Percentiles rank a stretch among this genome's conserved stretches.
These are phyloP conservation scores for Ploettnerulaceae sp. DNA, from an alignment of 2,329 filamentous ascomycete genomes.

Conservation along the genomic window DNA sequence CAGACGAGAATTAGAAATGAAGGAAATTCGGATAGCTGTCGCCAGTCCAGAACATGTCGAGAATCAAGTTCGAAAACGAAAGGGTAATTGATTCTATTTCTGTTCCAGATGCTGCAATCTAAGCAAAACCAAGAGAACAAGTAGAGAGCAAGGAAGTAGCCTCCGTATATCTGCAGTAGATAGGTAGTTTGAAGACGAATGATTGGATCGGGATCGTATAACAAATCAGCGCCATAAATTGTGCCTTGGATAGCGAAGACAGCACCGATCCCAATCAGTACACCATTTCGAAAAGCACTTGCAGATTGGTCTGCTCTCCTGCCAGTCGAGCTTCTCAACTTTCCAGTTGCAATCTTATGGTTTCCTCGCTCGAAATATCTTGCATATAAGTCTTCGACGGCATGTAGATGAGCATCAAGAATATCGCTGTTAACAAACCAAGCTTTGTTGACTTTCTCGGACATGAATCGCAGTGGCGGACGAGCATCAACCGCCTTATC, in stretches of 20 bases:
- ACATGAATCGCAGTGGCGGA: slow-evolving; percentile 76
- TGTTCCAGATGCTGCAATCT: slow-evolving; percentile 77
- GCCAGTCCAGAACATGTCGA: slow-evolving; percentile 82
- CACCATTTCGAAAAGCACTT: slow-evolving; percentile 55
- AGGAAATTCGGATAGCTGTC: slow-evolving; percentile 79
- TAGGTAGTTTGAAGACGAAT: slow-evolving; percentile 56
- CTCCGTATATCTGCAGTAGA: slow-evolving; percentile 84
- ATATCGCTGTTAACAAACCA: slow-evolving; percentile 90
- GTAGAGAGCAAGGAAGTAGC: slow-evolving; percentile 80
- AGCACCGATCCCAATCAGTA: slow-evolving; percentile 63
- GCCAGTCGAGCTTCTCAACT: slow-evolving; percentile 69
- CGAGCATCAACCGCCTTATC: slow-evolving; percentile 83
- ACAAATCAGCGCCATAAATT: slow-evolving; percentile 50
- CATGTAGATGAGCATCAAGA: slow-evolving; percentile 72
- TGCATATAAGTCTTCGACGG: slow-evolving; percentile 86
- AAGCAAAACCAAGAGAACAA: slow-evolving; percentile 81
- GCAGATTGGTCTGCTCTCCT: slow-evolving; percentile 52
- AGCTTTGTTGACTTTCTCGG: slow-evolving; percentile 82
- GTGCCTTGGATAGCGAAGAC: slow-evolving; percentile 64
- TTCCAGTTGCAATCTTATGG: slow-evolving; percentile 83
- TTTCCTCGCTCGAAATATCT: slow-evolving; percentile 93
- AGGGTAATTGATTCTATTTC: slow-evolving; percentile 86
- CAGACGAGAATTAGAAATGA: slow-evolving; percentile 75
- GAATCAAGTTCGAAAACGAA: slow-evolving; percentile 97
- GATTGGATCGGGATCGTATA: slow-evolving; percentile 46